Conservation (phyloP, 179 eudicot species). For the Carnegiea gigantea region DNA sequence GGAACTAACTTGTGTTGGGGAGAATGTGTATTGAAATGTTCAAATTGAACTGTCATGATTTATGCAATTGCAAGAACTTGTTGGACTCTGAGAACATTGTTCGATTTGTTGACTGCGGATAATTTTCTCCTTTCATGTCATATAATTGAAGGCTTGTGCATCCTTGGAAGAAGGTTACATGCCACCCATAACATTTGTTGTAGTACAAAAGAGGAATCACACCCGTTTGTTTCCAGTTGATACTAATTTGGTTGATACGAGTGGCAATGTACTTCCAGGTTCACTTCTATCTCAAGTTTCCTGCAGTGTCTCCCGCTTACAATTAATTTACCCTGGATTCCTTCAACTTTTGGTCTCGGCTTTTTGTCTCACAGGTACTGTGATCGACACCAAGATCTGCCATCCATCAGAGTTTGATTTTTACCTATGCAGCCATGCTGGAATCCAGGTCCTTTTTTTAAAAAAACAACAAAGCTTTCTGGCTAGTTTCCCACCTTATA, state of each 20-base stretch:
- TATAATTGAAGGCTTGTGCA: conserved; percentile 56
- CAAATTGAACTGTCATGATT: not conserved
- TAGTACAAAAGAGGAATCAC: conserved; percentile 88
- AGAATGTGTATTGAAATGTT: too few species aligned
- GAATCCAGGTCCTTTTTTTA: conserved; percentile 27
- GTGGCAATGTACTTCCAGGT: conserved; percentile 93
- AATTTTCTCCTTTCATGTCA: not conserved
- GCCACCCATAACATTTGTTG: conserved; percentile 77
- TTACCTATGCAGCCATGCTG: conserved; percentile 41
- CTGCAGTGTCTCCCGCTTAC: not conserved
- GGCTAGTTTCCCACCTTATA: not conserved
- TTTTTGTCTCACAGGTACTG: conserved; percentile 51
- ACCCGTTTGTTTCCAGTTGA: conserved; percentile 75
- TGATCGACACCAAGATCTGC: conserved; percentile 37
- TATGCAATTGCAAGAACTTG: not conserved
- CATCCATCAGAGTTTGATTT: conserved; percentile 40
- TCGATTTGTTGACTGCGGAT: not conserved
- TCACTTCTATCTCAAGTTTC: not conserved
- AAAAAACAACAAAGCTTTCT: too few species aligned
- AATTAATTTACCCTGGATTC: not conserved
- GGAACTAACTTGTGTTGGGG: not conserved
- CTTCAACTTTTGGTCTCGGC: not conserved
- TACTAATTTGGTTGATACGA: conserved; percentile 40
- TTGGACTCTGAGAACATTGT: not conserved
- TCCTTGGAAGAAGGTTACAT: conserved; percentile 55